Evolutionary conservation across 805 yeast species (phyloP), one percentile per base, ranked within the genome.

Genomic region (Candida ulmi): DNA sequence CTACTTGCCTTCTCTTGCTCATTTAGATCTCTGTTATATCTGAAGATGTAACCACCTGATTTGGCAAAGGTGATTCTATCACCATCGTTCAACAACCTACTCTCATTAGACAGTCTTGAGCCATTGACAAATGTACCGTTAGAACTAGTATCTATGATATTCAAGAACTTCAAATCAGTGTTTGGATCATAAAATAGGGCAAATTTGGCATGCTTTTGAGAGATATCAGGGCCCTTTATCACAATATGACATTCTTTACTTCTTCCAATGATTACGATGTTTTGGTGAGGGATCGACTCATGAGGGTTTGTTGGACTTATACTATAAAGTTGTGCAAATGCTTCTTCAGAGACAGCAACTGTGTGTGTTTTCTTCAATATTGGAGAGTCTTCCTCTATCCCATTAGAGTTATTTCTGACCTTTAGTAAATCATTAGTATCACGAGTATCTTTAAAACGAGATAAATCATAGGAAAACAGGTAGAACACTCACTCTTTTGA

Each of bases 91-190:
- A 83, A 54, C 17, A 81, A 49, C 26, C 64, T 61, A 18, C 68
- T 69, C 25, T 72, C 68, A 12, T 71, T 75, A 19, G 66, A 69
- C 0, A 80, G 74, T 34, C 64, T 54, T 27, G 68, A 70, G 12
- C 77, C 85, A 50, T 83, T 83, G 15, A 83, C 66, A 47, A 66
- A 80, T 0, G 86, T 76, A 1, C 91, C 90, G 54, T 83, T 83
- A 3, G 84, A 45, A 36, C 70, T 66, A 25, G 65, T 47, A 55
- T 83, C 91, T 3, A 75, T 68, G 11, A 82, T 52, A 45, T 73
- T 66, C 13, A 76, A 44, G 55, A 74, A 44, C 45, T 43, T 41
- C 15, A 40, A 45, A 16, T 63, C 65, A 28, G 60, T 62, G 3
- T 62, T 51, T 17, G 60, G 56, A 46, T 66, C 55, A 39, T 63